Evolutionary conservation across 1,284 basidiomycete species (phyloP).

Genomic region (Thecaphora thlaspeos): DNA sequence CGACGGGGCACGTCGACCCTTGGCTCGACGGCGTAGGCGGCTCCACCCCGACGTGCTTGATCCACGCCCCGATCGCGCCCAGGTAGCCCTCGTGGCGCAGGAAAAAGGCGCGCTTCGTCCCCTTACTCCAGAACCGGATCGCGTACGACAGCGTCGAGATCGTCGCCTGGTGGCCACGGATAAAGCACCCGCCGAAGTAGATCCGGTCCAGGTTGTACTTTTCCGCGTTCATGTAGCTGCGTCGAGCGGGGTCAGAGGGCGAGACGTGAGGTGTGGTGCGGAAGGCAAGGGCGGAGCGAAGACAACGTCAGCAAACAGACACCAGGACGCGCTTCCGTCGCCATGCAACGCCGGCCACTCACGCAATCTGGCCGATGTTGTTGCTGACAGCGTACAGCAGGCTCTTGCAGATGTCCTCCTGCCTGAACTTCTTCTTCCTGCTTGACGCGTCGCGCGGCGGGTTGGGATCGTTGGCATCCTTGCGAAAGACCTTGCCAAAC

Average conservation of each 20-base stretch:
- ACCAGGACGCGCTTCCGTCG: too few species aligned
- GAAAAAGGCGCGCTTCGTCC: slow-evolving; percentile 93
- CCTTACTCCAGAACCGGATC: slow-evolving; percentile 99
- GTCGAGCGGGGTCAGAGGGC: too few species aligned
- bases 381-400: slow-evolving; percentile 95
- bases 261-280: too few species aligned
- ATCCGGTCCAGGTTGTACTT: slow-evolving; percentile 96
- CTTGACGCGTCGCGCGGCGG: slow-evolving; percentile 22
- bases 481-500: slow-evolving; percentile 98
- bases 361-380: slow-evolving; percentile 99
- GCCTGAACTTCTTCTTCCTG: slow-evolving; percentile 70
- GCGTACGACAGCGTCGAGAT: slow-evolving; percentile 97
- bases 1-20: background rate
- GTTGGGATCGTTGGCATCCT: slow-evolving; percentile 57
- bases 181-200: slow-evolving; percentile 99
- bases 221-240: slow-evolving; percentile 92
- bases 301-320: too few species aligned
- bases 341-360: slow-evolving; percentile 1
- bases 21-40: slow-evolving; percentile 2
- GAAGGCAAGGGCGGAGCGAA: too few species aligned
- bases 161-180: slow-evolving; percentile 94
- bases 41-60: slow-evolving; percentile 46
- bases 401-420: slow-evolving; percentile 86
- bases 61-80: slow-evolving; percentile 65
- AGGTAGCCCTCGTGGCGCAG: slow-evolving; percentile 96